Evolutionary conservation across 2,329 filamentous ascomycete species (phyloP), one percentile per base, ranked within the genome.

Genomic region (Xylariomycetidae sp.): DNA sequence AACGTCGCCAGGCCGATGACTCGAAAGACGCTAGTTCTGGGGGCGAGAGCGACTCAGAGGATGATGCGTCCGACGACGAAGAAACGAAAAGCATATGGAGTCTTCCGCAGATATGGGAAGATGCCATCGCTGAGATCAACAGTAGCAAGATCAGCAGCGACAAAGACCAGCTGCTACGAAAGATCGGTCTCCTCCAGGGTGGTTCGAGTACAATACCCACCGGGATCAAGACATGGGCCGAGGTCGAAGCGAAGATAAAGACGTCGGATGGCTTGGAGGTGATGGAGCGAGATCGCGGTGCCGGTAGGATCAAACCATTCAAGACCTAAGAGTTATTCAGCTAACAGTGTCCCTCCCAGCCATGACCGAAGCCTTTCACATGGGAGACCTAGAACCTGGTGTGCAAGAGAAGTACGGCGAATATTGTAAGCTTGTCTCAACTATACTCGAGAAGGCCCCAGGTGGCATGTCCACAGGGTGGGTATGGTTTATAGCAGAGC

Each of bases 311-410:
- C n/a, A n/a, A n/a, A n/a, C n/a, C n/a, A n/a, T n/a, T n/a, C n/a
- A n/a, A n/a, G n/a, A n/a, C n/a, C n/a, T n/a, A n/a, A n/a, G n/a
- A n/a, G n/a, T n/a, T n/a, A n/a, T n/a, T n/a, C n/a, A n/a, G n/a
- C n/a, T n/a, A n/a, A n/a, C n/a, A n/a, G n/a, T n/a, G n/a, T n/a
- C n/a, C n/a, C n/a, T 16, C 36, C 29, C 20, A 55, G 49, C 45
- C 10, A 64, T 67, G 48, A 65, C 70, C 31, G 51, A 66, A 29
- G 51, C 54, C 17, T 70, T 66, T 52, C 67, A 70, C 36, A 50
- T 56, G 5, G 65, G 56, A 5, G 67, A 71, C 28, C 43, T 67
- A 2, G 61, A 66, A 30, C 59, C 63, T 1, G 53, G 59, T 4
- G 58, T 59, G 1, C 54, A 57, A 16, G 49, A 55, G 27, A 56